Conservation (phyloP, 305 asterid species). For the Solanum hybrid region DNA sequence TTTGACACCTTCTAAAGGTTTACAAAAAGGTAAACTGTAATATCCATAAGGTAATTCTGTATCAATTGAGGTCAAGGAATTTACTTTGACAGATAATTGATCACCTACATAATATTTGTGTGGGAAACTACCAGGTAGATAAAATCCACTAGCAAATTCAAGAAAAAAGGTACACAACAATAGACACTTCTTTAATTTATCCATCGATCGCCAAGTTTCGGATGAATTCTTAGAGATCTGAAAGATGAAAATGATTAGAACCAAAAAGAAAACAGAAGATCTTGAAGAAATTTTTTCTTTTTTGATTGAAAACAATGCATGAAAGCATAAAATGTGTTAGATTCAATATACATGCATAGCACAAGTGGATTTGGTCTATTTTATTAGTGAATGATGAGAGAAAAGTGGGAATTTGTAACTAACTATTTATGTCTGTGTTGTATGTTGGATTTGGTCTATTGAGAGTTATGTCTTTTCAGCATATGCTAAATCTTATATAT, state of each 20-base stretch:
- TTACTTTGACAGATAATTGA: conserved; percentile 28
- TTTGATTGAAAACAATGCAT: not conserved
- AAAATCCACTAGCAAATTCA: conserved; percentile 15
- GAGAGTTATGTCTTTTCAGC: not conserved
- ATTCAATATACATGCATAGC: not conserved
- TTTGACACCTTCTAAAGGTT: conserved; percentile 29
- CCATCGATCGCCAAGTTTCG: conserved; percentile 8
- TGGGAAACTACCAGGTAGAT: conserved; percentile 33
- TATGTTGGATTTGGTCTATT: not conserved
- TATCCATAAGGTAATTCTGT: conserved; percentile 31
- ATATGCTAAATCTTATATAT: not conserved
- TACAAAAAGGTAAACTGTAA: conserved; percentile 30
- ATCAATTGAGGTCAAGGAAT: conserved; percentile 34
- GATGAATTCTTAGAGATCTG: not conserved
- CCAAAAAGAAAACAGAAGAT: not conserved
- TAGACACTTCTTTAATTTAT: not conserved
- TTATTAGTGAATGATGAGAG: not conserved
- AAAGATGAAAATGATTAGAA: not conserved
- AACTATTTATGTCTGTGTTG: not conserved
- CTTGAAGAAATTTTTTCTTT: not conserved
- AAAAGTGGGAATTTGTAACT: not conserved
- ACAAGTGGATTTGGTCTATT: not conserved
- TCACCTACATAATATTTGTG: conserved; percentile 25
- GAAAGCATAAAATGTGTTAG: not conserved
- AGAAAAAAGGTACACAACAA: not conserved